Percentiles rank a stretch among this genome's conserved stretches.
Conservation (phyloP, 805 yeast genomes). For the Crinitomyces ghanaensis region DNA sequence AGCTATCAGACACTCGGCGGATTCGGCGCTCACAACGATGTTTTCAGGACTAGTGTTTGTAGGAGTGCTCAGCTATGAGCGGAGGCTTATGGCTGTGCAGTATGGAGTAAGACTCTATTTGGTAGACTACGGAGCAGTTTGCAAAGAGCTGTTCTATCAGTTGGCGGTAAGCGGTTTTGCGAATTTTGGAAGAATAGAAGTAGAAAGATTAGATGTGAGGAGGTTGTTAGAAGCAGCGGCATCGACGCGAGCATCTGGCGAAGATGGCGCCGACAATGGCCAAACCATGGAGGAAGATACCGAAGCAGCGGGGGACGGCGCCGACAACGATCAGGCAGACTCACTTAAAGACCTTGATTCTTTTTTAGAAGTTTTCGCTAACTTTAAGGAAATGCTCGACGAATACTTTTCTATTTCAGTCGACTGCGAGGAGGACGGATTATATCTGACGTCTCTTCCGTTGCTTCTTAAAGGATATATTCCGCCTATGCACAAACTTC, state of each 20-base stretch:
- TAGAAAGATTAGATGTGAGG: constrained; percentile 6
- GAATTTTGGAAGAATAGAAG: constrained; percentile 55
- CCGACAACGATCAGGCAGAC: constrained; percentile 13
- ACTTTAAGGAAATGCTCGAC: constrained; percentile 63
- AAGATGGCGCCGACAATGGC: constrained; percentile 26
- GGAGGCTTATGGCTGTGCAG: constrained; percentile 74
- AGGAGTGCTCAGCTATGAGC: constrained; percentile 66
- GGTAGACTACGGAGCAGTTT: constrained; percentile 66
- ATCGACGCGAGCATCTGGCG: constrained; percentile 30
- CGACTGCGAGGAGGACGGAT: constrained; percentile 19
- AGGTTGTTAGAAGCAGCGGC: constrained; percentile 15
- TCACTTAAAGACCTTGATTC: constrained; percentile 15
- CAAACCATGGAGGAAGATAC: constrained; percentile 6
- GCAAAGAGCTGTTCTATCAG: constrained; percentile 69
- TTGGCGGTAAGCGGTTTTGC: constrained; percentile 65
- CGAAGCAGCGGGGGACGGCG: constrained; percentile 7
- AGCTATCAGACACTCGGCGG: constrained; percentile 35
- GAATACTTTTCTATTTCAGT: constrained; percentile 60
- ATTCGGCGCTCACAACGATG: constrained; percentile 49
- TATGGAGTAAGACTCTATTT: constrained; percentile 65
- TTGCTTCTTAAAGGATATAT: constrained; percentile 49
- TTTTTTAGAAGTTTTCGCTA: constrained; percentile 22
- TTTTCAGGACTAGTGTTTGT: constrained; percentile 63
- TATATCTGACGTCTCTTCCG: constrained; percentile 45
- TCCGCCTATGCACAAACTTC: constrained; percentile 55